Conservation (phyloP, 1,284 basidiomycete genomes). For the Cryptococcus floricola region DNA sequence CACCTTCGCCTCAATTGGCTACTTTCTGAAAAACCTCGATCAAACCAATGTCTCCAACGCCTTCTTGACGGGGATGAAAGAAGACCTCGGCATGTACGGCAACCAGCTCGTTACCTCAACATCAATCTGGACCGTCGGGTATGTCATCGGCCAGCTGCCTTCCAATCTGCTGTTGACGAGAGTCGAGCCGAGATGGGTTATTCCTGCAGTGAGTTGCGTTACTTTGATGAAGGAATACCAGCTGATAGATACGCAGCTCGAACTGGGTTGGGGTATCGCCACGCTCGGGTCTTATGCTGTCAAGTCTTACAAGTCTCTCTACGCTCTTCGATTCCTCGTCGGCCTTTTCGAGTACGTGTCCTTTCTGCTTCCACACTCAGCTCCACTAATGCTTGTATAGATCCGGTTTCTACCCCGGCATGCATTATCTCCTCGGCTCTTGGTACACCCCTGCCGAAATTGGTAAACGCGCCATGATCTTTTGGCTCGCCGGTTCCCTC, state of each 20-base stretch:
- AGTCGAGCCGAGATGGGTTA: slow-evolving; percentile 38
- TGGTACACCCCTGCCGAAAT: slow-evolving; percentile 43
- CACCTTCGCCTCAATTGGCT: slow-evolving; percentile 37
- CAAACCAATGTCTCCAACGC: slow-evolving; percentile 37
- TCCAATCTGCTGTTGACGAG: slow-evolving; percentile 38
- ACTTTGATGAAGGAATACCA: background rate
- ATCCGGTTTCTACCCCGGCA: slow-evolving; percentile 40
- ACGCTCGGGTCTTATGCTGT: slow-evolving; percentile 35
- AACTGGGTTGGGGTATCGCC: slow-evolving; percentile 38
- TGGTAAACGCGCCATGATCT: slow-evolving; percentile 40
- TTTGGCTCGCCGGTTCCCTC: slow-evolving; percentile 33
- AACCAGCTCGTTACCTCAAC: slow-evolving; percentile 36
- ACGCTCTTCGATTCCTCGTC: slow-evolving; percentile 34
- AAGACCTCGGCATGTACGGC: slow-evolving; percentile 52
- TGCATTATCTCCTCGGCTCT: slow-evolving; percentile 34
- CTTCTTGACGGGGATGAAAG: slow-evolving; percentile 60
- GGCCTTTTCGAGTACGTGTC: slow-evolving; percentile 30
- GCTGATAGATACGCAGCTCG: slow-evolving; percentile 18
- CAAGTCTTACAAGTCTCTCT: slow-evolving; percentile 21
- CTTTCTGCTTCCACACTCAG: slow-evolving; percentile 10
- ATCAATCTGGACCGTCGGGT: slow-evolving; percentile 40
- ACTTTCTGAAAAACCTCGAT: slow-evolving; percentile 38
- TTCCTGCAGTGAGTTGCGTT: slow-evolving; percentile 17
- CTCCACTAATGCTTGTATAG: slow-evolving; percentile 2
- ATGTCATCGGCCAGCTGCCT: slow-evolving; percentile 40